Percentiles rank a stretch among this genome's conserved stretches.
These are phyloP conservation scores for Hymenoscyphus fructigenus DNA, from an alignment of 2,329 filamentous ascomycete species.

Conservation along the genomic window DNA sequence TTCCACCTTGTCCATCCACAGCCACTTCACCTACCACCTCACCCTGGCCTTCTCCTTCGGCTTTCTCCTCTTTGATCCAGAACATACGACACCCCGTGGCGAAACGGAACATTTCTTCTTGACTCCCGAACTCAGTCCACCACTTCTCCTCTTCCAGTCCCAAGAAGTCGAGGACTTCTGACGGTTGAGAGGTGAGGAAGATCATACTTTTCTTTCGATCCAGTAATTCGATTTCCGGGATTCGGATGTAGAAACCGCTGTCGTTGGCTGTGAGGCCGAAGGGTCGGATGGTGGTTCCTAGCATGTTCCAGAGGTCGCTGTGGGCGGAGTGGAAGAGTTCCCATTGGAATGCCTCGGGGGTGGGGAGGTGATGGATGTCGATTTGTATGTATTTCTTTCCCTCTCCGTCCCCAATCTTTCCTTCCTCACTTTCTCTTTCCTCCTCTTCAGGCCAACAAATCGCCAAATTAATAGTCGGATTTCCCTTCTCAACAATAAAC, in stretches of 20 bases:
- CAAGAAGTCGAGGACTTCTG: constrained; percentile 59
- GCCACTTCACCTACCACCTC: constrained; percentile 17
- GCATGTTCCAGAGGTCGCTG: constrained; percentile 67
- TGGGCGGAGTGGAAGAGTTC: constrained; percentile 67
- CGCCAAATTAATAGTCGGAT: constrained; percentile 49
- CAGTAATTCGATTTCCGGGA: constrained; percentile 63
- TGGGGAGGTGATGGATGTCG: constrained; percentile 59
- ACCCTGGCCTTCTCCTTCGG: constrained; percentile 16
- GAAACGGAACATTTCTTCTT: constrained; percentile 62
- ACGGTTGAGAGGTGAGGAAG: constrained; percentile 58
- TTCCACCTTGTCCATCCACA: constrained; percentile 12
- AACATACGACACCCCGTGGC: constrained; percentile 59
- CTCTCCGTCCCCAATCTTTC: background rate
- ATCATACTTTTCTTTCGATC: constrained; percentile 57
- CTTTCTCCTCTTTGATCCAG: constrained; percentile 38
- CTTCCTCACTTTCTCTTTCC: background rate
- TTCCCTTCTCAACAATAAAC: constrained; percentile 33
- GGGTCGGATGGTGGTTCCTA: constrained; percentile 62
- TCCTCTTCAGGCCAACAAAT: constrained; percentile 49
- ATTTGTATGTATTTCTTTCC: constrained; percentile 59
- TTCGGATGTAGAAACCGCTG: constrained; percentile 60
- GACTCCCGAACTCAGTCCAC: constrained; percentile 52
- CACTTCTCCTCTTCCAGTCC: constrained; percentile 54
- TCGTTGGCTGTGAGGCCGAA: constrained; percentile 68
- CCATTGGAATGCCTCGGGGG: constrained; percentile 55